phyloP scores from a whole-genome alignment of 495 filamentous ascomycete genomes.

The Chlorociboria aeruginascens region DNA sequence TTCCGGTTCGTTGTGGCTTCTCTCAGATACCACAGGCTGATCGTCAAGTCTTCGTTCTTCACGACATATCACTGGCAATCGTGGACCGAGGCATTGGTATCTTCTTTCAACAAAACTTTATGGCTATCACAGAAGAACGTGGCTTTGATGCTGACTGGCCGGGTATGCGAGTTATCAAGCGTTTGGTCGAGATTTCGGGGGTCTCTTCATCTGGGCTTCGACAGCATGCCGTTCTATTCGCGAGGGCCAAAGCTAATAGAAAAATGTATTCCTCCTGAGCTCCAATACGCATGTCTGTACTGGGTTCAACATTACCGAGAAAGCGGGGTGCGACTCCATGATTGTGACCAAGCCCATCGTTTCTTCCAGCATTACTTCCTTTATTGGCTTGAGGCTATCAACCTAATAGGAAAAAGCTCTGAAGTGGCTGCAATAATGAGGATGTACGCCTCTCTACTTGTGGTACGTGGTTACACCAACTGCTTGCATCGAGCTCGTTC shows the following conservation, averaged over 20 bases:
- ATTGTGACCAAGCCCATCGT: constrained; percentile 5
- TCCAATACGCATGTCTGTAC: background rate
- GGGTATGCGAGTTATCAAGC: background rate
- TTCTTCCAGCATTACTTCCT: constrained; percentile 23
- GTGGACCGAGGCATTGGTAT: background rate
- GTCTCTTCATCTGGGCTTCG: background rate
- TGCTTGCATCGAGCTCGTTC: constrained; percentile 6
- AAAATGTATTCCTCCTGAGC: background rate
- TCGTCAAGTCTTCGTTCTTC: background rate
- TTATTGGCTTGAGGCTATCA: constrained; percentile 24
- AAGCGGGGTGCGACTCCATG: background rate
- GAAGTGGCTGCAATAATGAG: background rate
- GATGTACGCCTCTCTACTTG: no score
- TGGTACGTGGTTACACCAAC: background rate
- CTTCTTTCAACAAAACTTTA: constrained; percentile 4
- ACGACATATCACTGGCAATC: background rate
- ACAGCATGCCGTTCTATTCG: background rate
- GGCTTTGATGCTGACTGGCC: background rate
- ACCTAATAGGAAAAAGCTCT: constrained; percentile 11
- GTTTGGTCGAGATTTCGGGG: background rate
- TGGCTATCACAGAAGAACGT: background rate
- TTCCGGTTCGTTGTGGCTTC: constrained; percentile 9
- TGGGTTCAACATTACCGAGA: background rate
- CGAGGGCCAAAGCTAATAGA: background rate
- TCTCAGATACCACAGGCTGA: constrained; percentile 4